A percentile compares a stretch with the other conserved stretches of the same genome.
phyloP scores from a whole-genome alignment of 2,329 filamentous ascomycete genomes.

The Exophiala xenobiotica region DNA sequence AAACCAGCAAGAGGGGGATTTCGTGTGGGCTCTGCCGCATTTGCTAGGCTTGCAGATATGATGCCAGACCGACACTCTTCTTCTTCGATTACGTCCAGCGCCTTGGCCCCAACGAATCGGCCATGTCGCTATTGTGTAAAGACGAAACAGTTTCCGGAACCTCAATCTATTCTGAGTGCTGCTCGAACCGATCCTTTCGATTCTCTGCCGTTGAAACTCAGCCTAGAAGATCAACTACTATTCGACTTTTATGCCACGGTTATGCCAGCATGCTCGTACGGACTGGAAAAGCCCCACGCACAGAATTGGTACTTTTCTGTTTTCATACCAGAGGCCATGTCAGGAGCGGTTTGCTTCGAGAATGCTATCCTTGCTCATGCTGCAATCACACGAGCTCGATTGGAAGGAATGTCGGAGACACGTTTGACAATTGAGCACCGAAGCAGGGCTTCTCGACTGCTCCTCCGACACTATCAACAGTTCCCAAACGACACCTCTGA shows the following conservation, averaged over 20 bases:
- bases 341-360: conserved; percentile 40
- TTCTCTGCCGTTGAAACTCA: conserved; percentile 36
- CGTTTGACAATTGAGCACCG: conserved; percentile 35
- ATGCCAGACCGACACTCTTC: conserved; percentile 3
- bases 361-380: conserved; percentile 42
- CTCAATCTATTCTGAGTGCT: conserved; percentile 38
- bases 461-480: conserved; percentile 36
- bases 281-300: conserved; percentile 36
- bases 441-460: conserved; percentile 36
- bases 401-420: conserved; percentile 37
- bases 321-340: conserved; percentile 44
- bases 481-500: conserved; percentile 39
- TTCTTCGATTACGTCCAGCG: conserved; percentile 3
- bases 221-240: conserved; percentile 35
- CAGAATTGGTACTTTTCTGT: conserved; percentile 42
- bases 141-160: conserved; percentile 29
- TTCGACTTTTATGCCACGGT: conserved; percentile 44
- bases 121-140: background rate
- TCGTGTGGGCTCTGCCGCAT: conserved; percentile 10
- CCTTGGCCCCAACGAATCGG: conserved; percentile 1
- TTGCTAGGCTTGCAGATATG: conserved; percentile 21
- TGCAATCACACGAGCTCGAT: conserved; percentile 41
- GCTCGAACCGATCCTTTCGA: conserved; percentile 42
- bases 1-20: conserved; percentile 3
- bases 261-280: conserved; percentile 43